These are phyloP conservation scores for Jamesozyma spencerorum DNA, from an alignment of 805 yeast species.

Conservation along the genomic window DNA sequence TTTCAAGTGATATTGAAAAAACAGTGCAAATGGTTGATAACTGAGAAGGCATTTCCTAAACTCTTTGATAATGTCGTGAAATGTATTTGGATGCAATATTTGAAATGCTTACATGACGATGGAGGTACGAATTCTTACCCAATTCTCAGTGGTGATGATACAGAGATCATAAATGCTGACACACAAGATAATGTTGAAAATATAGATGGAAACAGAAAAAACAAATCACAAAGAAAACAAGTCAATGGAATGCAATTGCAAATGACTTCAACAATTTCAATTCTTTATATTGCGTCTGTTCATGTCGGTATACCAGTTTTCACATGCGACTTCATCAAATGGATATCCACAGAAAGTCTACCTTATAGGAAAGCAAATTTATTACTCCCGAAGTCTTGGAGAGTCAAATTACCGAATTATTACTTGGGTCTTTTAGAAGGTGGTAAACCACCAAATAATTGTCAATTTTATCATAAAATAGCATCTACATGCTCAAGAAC, in stretches of 20 bases:
- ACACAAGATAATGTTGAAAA: constrained; percentile 6
- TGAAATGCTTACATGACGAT: constrained; percentile 10
- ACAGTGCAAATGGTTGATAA: constrained; percentile 38
- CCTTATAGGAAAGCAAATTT: constrained; percentile 40
- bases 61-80: constrained; percentile 31
- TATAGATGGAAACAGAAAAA: neutral
- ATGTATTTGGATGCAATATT: constrained; percentile 30
- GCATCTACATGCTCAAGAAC: constrained; percentile 5
- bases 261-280: constrained; percentile 24
- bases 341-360: constrained; percentile 36
- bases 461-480: constrained; percentile 5
- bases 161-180: neutral
- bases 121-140: neutral
- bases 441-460: constrained; percentile 29
- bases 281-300: constrained; percentile 45
- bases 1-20: constrained; percentile 43
- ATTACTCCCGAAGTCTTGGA: constrained; percentile 33
- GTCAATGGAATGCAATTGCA: constrained; percentile 10
- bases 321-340: constrained; percentile 37
- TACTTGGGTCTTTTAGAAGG: constrained; percentile 35
- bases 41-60: constrained; percentile 25
- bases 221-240: neutral
- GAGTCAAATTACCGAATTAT: constrained; percentile 33
- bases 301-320: constrained; percentile 43
- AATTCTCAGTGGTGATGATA: constrained; percentile 1